phyloP scores from a whole-genome alignment of 2,329 filamentous ascomycete genomes.

The Xylaria digitata region DNA sequence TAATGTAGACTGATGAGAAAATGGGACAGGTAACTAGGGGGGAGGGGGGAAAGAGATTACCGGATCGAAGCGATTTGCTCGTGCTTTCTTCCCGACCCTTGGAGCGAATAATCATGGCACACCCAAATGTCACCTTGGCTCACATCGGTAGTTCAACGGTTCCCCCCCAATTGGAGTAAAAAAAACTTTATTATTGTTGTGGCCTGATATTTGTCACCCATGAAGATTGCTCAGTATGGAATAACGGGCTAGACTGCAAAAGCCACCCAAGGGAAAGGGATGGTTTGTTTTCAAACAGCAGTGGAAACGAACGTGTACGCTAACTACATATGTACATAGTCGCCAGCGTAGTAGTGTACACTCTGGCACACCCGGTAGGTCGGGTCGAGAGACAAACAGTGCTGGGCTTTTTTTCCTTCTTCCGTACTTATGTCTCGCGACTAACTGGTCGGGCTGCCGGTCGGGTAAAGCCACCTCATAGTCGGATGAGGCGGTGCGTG shows the following conservation, averaged over 20 bases:
- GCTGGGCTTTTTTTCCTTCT: neutral
- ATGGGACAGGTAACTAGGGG: neutral
- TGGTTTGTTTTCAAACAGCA: conserved; percentile 2
- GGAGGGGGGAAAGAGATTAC: neutral
- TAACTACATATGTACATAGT: neutral
- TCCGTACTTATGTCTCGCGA: no score
- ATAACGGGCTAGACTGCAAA: conserved; percentile 1
- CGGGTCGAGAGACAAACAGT: conserved; percentile 25
- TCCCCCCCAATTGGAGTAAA: neutral
- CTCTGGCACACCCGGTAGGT: conserved; percentile 23
- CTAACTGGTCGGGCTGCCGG: no score
- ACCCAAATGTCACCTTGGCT: conserved; percentile 16
- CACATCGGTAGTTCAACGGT: conserved; percentile 14
- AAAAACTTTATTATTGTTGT: conserved; percentile 10
- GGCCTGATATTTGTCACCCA: conserved; percentile 26
- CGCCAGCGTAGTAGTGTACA: conserved; percentile 17
- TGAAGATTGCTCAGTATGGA: conserved; percentile 9
- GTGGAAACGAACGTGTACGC: conserved; percentile 1
- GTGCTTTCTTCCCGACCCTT: conserved; percentile 21
- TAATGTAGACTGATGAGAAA: conserved; percentile 7
- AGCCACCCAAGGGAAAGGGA: conserved; percentile 11
- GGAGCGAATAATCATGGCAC: conserved; percentile 19
- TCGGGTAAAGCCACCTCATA: neutral
- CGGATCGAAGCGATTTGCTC: conserved; percentile 27
- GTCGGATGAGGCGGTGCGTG: conserved; percentile 8